Evolutionary conservation across 2,329 filamentous ascomycete genomes (phyloP), one percentile per base, ranked within the genome.

Genomic region (Beauveria medogensis): DNA sequence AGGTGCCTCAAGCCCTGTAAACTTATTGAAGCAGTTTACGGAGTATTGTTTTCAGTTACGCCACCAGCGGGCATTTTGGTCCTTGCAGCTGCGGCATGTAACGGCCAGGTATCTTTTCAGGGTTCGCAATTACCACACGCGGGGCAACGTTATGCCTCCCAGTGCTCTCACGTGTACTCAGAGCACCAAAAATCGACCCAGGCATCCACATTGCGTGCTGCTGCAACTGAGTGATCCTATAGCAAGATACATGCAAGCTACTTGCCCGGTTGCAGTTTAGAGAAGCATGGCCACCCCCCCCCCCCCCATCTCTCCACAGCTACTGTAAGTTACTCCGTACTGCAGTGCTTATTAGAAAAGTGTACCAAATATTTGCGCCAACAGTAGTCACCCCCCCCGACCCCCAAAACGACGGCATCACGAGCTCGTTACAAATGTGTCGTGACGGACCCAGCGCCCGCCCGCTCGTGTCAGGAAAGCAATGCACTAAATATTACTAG

Each of bases 401-500:
- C 50, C 30, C 28, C 50, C 16, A 52, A 56, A 56, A 55, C 5
- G 28, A 43, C 20, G 30, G 54, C 54, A 56, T 56, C 54, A 56
- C 54, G 54, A 56, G 54, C 44, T 48, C 44, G 54, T 48, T n/a
- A 43, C 43, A 56, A 48, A 56, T 48, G 54, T 56, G 54, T 56
- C 54, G 54, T 56, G 54, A 56, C 43, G 43, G 40, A 26, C 28
- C 53, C 54, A 48, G 22, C 28, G 43, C 43, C 43, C 8, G 16
- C 37, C 14, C 41, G 20, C 37, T 41, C 14, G 34, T 26, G 51
- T 54, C 37, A 28, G 50, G 24, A 37, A 20, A 22, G 20, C 24
- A n/a, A 26, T 14, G 44, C n/a, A 14, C n/a, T 53, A n/a, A n/a
- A n/a, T n/a, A 24, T 20, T 20, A 20, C n/a, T 20, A 20, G 43